Conservation (phyloP, 208 protist species). For the Acanthamoeba polyphaga region DNA sequence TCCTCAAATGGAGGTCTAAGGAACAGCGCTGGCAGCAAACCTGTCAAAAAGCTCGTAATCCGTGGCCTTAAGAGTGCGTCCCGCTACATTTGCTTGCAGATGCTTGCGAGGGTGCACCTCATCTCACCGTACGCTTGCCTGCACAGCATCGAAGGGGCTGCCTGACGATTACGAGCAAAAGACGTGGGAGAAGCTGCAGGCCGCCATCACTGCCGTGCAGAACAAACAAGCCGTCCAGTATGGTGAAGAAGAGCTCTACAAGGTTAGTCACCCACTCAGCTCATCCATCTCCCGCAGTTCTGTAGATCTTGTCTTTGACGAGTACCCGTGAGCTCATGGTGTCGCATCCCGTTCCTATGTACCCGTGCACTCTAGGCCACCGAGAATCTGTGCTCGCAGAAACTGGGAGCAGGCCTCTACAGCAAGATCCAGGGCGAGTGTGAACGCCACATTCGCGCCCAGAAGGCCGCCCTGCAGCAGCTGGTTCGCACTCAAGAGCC, state of each 20-base stretch:
- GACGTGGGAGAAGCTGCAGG: constrained; percentile 84
- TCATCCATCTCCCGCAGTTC: neutral
- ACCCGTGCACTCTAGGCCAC: neutral
- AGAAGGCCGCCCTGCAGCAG: neutral
- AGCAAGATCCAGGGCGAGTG: constrained; percentile 69
- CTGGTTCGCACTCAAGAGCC: constrained; percentile 31
- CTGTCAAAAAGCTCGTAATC: constrained; percentile 66
- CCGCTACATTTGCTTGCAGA: neutral
- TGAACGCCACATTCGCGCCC: constrained; percentile 20
- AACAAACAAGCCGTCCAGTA: constrained; percentile 74
- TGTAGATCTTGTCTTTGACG: neutral
- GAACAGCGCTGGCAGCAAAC: constrained; percentile 45
- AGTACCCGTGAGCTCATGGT: neutral
- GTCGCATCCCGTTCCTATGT: neutral
- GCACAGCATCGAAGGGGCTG: constrained; percentile 52
- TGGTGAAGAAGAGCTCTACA: constrained; percentile 86
- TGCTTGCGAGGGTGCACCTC: neutral
- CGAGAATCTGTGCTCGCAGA: constrained; percentile 70
- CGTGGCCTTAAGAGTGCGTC: constrained; percentile 23
- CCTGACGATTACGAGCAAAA: constrained; percentile 82
- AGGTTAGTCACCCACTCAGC: constrained; percentile 66
- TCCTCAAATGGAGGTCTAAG: neutral
- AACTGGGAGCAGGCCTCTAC: constrained; percentile 78
- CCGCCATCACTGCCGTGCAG: constrained; percentile 82
- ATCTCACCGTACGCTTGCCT: neutral